Conservation (phyloP, 1,284 basidiomycete species). For the Ceraceosorus guamensis region DNA sequence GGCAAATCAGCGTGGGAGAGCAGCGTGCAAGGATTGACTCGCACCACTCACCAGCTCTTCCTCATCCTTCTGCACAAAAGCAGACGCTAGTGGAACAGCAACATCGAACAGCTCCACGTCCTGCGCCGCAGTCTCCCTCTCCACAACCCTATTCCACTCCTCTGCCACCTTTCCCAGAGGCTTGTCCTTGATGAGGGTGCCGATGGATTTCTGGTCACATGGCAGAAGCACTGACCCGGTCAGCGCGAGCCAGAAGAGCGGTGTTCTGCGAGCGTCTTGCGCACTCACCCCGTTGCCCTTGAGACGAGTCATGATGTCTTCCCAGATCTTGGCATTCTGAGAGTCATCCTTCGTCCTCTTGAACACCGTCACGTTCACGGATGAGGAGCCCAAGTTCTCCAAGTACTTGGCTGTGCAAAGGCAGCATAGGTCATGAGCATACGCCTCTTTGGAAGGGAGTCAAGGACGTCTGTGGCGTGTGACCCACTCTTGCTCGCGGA, state of each 20-base stretch:
- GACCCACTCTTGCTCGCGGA: slow-evolving; percentile 76
- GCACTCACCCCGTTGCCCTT: slow-evolving; percentile 7
- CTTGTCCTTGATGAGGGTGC: slow-evolving; percentile 65
- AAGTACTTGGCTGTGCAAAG: slow-evolving; percentile 27
- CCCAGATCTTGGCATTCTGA: slow-evolving; percentile 47
- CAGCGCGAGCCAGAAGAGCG: background rate
- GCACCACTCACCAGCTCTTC: slow-evolving; percentile 57
- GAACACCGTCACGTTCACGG: slow-evolving; percentile 46
- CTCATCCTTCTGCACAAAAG: slow-evolving; percentile 80
- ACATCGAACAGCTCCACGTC: slow-evolving; percentile 69
- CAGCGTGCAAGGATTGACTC: background rate
- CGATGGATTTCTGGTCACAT: slow-evolving; percentile 15
- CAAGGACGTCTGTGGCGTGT: background rate
- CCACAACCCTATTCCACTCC: slow-evolving; percentile 61
- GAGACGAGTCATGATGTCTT: slow-evolving; percentile 29
- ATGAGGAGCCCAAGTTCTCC: slow-evolving; percentile 24
- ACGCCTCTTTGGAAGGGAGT: background rate
- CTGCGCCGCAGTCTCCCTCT: slow-evolving; percentile 24
- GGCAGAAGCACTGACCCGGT: background rate
- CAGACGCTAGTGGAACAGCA: slow-evolving; percentile 63
- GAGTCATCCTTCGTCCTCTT: slow-evolving; percentile 49
- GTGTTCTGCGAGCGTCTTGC: background rate
- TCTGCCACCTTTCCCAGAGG: slow-evolving; percentile 69
- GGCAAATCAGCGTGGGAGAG: no score
- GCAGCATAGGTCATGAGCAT: background rate